Evolutionary conservation across 768 basidiomycete genomes (phyloP), one percentile per base, ranked within the genome.

Genomic region (Russula vinacea): DNA sequence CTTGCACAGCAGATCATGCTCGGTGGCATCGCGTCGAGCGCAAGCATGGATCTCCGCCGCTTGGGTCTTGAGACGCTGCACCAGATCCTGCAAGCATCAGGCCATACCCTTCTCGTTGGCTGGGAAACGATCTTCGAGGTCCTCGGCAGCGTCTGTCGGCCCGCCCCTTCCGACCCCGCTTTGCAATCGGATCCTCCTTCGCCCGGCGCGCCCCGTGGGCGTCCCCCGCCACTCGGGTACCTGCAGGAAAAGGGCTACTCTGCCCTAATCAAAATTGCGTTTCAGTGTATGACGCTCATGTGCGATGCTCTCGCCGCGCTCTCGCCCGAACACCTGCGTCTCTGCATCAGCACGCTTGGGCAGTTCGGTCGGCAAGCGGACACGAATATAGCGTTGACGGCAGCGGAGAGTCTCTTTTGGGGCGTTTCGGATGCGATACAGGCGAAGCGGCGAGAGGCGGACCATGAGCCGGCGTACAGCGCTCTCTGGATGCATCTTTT

Each of bases 351-450:
- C 65, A 95, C 96, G 5, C 80, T 99, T 0, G 92, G 92, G 6
- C 87, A 89, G 60, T 99, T 96, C 74, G 94, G 95, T 9, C 83
- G 88, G 19, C 96, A 98, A 70, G 82, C 86, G 0, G 97, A 98
- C 68, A 95, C 96, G 44, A 99, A 99, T 70, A 96, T 99, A 61
- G 92, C 94, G 1, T 77, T 99, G 60, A 96, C 96, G 1, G 92
- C 93, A 0, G 93, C 95, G 0, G 93, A 93, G 62, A 94, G 92
- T 58, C 76, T 98, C 3, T 78, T 99, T 5, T 98, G 96, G 96
- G 89, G 91, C 65, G 91, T 99, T 0, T 97, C 95, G 0, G 96
- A 99, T 72, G 90, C 92, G 1, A 92, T 98, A 40, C 94, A 96
- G 71, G 84, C 88, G 8, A 90, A 92, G 71, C 83, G 91, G 24